Base-by-base conservation (phyloP, 2,329 filamentous ascomycete species). In the Penicillium concentricum region DNA sequence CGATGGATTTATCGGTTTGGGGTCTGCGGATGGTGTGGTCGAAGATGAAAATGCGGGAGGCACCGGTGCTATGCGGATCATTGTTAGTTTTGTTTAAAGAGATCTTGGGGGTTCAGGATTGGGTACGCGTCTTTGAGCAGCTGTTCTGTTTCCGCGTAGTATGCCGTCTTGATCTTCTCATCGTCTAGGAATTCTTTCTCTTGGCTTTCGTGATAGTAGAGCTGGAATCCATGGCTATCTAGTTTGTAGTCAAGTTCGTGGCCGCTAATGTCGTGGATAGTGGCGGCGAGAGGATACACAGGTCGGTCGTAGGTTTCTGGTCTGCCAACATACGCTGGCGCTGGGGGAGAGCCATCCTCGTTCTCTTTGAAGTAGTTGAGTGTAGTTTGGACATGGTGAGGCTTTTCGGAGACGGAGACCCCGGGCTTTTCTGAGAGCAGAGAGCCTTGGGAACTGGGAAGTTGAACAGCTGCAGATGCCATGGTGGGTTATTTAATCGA, bases 1-100 rank as follows among this genome's bases (percentile, higher is more conserved):
- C 72, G 12, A 69, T 67, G 2, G 64, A 68, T 52, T 74, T 55
- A 32, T 66, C 67, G 39, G 74, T 70, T 4, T 63, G 58, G 32
- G 70, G 66, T 1, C 75, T 74, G 26, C 79, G 76, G 59, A 81
- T 79, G 5, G 78, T 81, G 58, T 81, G 79, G 64, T 81, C 79
- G 65, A 81, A 81, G 52, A 82, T 79, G 48, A 80, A 71, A 32
- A 81, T 69, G 4, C 72, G 69, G 24, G 72, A 74, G 9, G 77
- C 78, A 16, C 78, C 78, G 4, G 74, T 72, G 26, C 74, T 75
- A 5, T 37, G 7, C 2, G 22, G 5, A n/a, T 54, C 20, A 48
- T 18, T 47, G n/a, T 20, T 41, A 37, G 22, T 8, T 15, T 16
- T 3, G 2, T 20, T 38, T 13, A 5, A 18, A 26, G 5, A 12